Base-by-base conservation (phyloP, 805 yeast species). In the Millerago galiae region DNA sequence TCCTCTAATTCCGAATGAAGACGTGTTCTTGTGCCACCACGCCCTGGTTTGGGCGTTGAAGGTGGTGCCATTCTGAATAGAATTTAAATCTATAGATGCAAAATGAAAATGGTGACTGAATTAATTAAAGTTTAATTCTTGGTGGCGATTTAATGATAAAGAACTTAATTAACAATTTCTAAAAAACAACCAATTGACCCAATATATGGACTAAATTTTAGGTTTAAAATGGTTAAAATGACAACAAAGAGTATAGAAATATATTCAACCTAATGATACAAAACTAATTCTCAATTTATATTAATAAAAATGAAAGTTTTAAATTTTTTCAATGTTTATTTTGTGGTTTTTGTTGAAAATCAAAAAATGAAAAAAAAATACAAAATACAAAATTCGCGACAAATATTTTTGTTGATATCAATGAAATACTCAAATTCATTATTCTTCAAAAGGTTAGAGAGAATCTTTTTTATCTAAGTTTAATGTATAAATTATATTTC, bases 1-100 rank as follows among this genome's bases (percentile, higher is more conserved):
- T 16, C 26, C 11, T 37, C 38, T 25, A 28, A 3, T 18, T 34
- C 45, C 2, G 44, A 38, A 15, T 32, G 37, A 4, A 37, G 33
- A 24, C 46, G 45, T 32, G 38, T 16, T 29, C 46, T 40, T 2
- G 40, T 21, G 11, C 35, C 34, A 8, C 40, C 29, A 24, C 37
- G 45, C 34, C 41, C 38, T 13, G 38, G 33, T 10, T 14, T 14
- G 14, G 48, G 38, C 10, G 43, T 35, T 27, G 29, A n/a, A 4
- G 38, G 27, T 10, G 34, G n/a, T n/a, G 25, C 30, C 38, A 31
- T 28, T 13, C 24, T 7, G 8, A 14, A 15, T 15, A 8, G 9
- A 29, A 29, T 29, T 7, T 7, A 21, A 21, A 5, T 5, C 4
- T 26, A 26, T 26, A 11, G 4, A 26, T 10, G 10, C 28, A 26